Percentiles rank a stretch among this genome's conserved stretches.
phyloP scores from a whole-genome alignment of 1,284 basidiomycete species.

The Moesziomyces sp. region DNA sequence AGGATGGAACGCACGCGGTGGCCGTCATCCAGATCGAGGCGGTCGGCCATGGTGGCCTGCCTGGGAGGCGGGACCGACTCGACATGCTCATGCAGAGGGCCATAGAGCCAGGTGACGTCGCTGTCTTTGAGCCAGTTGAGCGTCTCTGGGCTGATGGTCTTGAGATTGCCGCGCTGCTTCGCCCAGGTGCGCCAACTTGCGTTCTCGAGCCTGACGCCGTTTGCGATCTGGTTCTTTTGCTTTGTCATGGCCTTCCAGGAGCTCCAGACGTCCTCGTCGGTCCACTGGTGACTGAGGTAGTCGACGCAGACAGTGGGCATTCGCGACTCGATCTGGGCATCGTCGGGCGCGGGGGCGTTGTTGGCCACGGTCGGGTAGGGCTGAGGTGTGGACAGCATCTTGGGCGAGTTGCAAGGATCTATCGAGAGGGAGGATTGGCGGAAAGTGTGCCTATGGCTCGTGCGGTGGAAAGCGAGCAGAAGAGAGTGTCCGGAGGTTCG shows the following conservation, averaged over 20 bases:
- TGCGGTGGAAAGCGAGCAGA: not conserved
- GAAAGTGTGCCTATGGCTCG: not conserved
- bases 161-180: constrained; percentile 96
- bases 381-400: constrained; percentile 66
- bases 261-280: constrained; percentile 97
- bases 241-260: constrained; percentile 98
- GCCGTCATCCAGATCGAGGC: constrained; percentile 71
- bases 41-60: constrained; percentile 71
- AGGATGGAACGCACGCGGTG: constrained; percentile 82
- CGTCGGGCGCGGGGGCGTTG: constrained; percentile 63
- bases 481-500: constrained; percentile 16
- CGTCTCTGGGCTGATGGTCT: constrained; percentile 94
- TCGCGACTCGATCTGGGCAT: constrained; percentile 63
- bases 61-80: constrained; percentile 75
- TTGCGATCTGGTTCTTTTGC: constrained; percentile 97
- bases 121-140: constrained; percentile 99
- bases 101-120: constrained; percentile 99
- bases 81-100: constrained; percentile 79
- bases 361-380: constrained; percentile 64
- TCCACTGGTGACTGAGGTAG: constrained; percentile 89
- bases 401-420: constrained; percentile 15
- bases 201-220: constrained; percentile 94
- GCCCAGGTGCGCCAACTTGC: constrained; percentile 99
- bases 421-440: constrained; percentile 1
- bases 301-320: constrained; percentile 74